Evolutionary conservation across 441 rosid genomes (phyloP).

Genomic region (Jatropha multifida): DNA sequence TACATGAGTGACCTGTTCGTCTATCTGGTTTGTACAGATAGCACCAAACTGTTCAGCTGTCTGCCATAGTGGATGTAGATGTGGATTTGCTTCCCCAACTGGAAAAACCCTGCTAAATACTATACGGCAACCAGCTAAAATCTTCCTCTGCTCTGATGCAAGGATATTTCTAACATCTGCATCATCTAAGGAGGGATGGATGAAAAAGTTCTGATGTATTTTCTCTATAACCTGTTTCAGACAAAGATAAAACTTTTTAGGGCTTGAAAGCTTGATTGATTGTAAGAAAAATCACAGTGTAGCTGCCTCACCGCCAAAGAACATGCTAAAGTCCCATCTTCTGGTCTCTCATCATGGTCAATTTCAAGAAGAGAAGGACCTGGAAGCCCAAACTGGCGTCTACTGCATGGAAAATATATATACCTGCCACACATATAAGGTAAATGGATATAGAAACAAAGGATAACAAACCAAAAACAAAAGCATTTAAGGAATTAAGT

Average conservation of each 20-base stretch:
- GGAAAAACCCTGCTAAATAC: constrained; percentile 96
- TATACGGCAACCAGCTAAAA: constrained; percentile 82
- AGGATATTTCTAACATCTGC: constrained; percentile 88
- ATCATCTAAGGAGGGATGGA: constrained; percentile 67
- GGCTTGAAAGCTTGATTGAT: constrained; percentile 8
- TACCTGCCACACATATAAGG: constrained; percentile 52
- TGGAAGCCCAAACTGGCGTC: constrained; percentile 93
- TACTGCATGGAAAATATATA: constrained; percentile 93
- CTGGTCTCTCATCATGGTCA: constrained; percentile 96
- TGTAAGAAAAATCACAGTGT: not conserved
- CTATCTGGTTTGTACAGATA: constrained; percentile 79
- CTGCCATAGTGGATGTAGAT: constrained; percentile 94
- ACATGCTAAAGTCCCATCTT: constrained; percentile 95
- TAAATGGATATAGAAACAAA: constrained; percentile 7
- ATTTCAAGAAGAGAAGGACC: constrained; percentile 99
- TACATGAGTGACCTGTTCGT: constrained; percentile 95
- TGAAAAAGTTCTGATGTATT: constrained; percentile 73
- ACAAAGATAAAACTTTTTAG: not conserved
- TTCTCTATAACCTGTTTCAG: constrained; percentile 81
- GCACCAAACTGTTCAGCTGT: constrained; percentile 99
- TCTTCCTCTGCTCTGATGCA: constrained; percentile 80
- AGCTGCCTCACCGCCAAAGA: constrained; percentile 74
- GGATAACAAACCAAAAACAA: not conserved
- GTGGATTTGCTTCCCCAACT: constrained; percentile 92
- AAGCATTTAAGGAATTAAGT: not conserved